Percentiles rank a stretch among this genome's conserved stretches.
These are phyloP conservation scores for Fusarium sambucinum DNA, from an alignment of 2,329 filamentous ascomycete genomes.

Conservation along the genomic window DNA sequence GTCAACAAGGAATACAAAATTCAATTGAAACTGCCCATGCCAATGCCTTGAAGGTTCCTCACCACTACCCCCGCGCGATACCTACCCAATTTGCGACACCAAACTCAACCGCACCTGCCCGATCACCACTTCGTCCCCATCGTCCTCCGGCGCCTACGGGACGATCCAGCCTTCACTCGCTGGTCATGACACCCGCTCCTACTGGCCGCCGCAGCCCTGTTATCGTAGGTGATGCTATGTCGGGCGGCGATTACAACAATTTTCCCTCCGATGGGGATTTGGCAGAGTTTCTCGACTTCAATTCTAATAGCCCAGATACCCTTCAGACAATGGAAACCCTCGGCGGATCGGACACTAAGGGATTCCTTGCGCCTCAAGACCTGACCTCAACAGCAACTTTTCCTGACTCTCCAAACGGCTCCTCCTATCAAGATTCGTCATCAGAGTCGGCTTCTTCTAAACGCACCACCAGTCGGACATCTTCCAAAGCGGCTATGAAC, in stretches of 20 bases:
- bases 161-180: constrained; percentile 40
- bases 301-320: constrained; percentile 54
- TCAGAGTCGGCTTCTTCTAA: constrained; percentile 66
- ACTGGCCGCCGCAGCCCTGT: constrained; percentile 55
- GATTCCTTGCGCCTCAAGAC: constrained; percentile 52
- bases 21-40: constrained; percentile 22
- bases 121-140: constrained; percentile 22
- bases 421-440: constrained; percentile 62
- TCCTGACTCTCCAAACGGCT: constrained; percentile 57
- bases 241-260: constrained; percentile 55
- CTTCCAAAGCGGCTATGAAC: constrained; percentile 58
- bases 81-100: constrained; percentile 44
- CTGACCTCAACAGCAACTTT: constrained; percentile 55
- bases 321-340: constrained; percentile 53
- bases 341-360: constrained; percentile 49
- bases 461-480: constrained; percentile 60
- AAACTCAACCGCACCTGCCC: constrained; percentile 35
- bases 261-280: constrained; percentile 54
- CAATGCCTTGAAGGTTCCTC: constrained; percentile 39
- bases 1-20: neutral
- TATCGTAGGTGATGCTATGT: constrained; percentile 55
- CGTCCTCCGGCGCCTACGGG: constrained; percentile 31
- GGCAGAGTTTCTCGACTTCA: constrained; percentile 52
- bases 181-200: constrained; percentile 54
- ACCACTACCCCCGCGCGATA: constrained; percentile 39